Base-by-base conservation (phyloP, 352 stramenopile species). In the Chrysophaeum taylorii region DNA sequence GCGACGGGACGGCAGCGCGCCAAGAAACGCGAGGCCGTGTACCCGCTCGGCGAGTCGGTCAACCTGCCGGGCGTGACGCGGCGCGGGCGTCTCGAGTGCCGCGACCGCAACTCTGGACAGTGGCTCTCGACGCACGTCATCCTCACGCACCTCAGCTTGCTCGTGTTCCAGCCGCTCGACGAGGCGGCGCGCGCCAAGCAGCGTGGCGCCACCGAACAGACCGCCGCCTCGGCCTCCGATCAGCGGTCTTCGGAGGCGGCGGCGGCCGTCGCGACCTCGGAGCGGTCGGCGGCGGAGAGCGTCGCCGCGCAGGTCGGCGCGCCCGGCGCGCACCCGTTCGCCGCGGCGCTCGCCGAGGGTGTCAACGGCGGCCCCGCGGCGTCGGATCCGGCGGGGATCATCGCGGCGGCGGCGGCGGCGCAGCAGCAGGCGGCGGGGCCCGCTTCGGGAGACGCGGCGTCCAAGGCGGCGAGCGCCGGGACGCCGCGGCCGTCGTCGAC, bases 71-170 rank as follows among this genome's bases (percentile, higher is more conserved):
- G 57, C 57, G 57, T 66, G 12, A 66, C 57, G 57, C 57, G 35
- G 14, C 57, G 57, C 31, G 57, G 57, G 12, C 57, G 57, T n/a
- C 35, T 66, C 12, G 57, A 66, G 12, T 66, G 57, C 27, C 14
- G 50, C 2, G 50, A 62, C 50, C 16, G 9, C 9, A 23, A 2
- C 9, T 31, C 31, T 16, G 57, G 57, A 31, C 33, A 9, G 2
- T 66, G 57, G 57, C 33, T 66, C 57, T 35, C 27, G 33, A 45
- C 57, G 33, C 57, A 66, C 35, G 57, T 66, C 12, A 45, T 66
- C 31, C 57, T 66, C 2, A 66, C 57, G 21, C 57, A 66, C 36
- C 36, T 66, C 7, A 45, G 33, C 1, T 25, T 66, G 7, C 23
- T 66, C 12, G 57, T 66, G 16, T 66, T 66, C 57, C 12, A 66